Evolutionary conservation across 345 rosid species (phyloP), one percentile per base, ranked within the genome.

Genomic region (Gossypium australe): DNA sequence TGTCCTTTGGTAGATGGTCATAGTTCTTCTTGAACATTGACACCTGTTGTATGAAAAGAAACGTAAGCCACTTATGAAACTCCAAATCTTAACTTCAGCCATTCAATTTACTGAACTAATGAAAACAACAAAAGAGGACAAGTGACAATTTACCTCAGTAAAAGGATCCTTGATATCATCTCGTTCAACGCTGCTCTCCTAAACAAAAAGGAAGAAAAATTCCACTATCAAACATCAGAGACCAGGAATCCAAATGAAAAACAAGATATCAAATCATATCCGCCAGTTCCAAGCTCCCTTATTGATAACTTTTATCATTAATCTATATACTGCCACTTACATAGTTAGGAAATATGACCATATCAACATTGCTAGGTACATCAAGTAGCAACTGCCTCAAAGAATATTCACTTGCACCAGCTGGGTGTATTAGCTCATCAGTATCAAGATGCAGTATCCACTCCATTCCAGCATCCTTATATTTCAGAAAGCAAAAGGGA

Each of bases 401-500:
- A 18, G 97, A 95, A 84, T 91, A 90, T 80, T 95, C 97, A 75
- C 78, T 89, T 75, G 90, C 90, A 76, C 98, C 99, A 17, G 97
- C 97, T 56, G 98, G 99, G 78, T 95, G 90, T 77, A 95, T 87
- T 41, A 95, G 74, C 80, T 91, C 99, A 74, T 95, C 99, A 44
- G 99, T 91, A 76, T 93, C 97, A 67, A 95, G 97, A 80, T 93
- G 99, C 73, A 95, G 85, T 73, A 95, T 95, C 99, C 99, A 95
- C 25, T 91, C 97, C 88, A 90, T 78, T 38, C 91, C 87, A 2
- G 91, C 91, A 75, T 93, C 97, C 99, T 95, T 75, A 66, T 25
- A 66, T 84, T 64, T 72, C 52, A 43, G 74, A n/a, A 67, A 51
- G 53, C 47, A 45, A 34, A 13, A 71, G 64, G 52, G 58, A 78